Conservation (phyloP, 768 basidiomycete genomes). For the Phaeotremella skinneri region DNA sequence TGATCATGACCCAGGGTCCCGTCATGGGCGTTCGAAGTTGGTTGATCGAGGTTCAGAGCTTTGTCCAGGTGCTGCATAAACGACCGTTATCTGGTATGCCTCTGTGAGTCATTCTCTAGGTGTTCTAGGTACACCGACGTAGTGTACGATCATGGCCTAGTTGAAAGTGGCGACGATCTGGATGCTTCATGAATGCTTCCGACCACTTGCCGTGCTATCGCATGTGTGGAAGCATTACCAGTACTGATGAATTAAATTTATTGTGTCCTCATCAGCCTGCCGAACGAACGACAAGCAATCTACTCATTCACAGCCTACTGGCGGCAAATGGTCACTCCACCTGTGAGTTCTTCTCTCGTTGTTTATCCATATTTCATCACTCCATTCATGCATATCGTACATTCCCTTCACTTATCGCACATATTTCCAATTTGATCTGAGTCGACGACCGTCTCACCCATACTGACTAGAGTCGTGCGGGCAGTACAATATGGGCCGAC, state of each 20-base stretch:
- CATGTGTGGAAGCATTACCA: no score
- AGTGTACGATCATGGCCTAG: background rate
- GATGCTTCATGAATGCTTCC: background rate
- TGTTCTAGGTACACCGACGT: background rate
- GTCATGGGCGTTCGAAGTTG: constrained; percentile 26
- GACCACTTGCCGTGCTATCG: no score
- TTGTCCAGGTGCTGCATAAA: constrained; percentile 30
- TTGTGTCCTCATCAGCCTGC: constrained; percentile 19
- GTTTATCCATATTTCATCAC: background rate
- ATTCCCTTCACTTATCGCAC: no score
- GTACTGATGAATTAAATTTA: no score
- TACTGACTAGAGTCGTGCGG: background rate
- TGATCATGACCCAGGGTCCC: constrained; percentile 21
- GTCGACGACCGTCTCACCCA: no score
- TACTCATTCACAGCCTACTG: constrained; percentile 38
- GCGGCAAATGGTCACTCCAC: constrained; percentile 30
- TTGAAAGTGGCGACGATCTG: background rate
- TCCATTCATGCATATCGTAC: no score
- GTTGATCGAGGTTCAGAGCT: constrained; percentile 41
- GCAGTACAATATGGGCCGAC: constrained; percentile 37
- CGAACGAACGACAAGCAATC: constrained; percentile 27
- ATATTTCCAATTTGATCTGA: no score
- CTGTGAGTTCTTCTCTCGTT: constrained; percentile 19
- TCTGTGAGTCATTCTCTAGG: constrained; percentile 19
- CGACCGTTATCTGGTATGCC: constrained; percentile 33